These are phyloP conservation scores for Kwoniella heveanensis DNA, from an alignment of 768 basidiomycete species.

Conservation along the genomic window DNA sequence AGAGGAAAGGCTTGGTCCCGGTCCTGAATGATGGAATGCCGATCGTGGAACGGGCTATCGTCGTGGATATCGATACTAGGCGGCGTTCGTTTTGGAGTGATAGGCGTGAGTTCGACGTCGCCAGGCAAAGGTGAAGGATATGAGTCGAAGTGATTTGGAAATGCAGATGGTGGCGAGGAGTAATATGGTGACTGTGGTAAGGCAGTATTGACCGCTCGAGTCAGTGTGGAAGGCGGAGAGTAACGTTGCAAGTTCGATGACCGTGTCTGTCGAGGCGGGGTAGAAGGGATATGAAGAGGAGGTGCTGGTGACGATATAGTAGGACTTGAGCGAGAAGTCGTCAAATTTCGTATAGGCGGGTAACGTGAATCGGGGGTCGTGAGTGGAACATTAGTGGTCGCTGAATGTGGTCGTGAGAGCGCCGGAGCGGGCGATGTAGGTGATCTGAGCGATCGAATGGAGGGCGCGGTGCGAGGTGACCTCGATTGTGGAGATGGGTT, in stretches of 20 bases:
- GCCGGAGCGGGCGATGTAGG: conserved; percentile 15
- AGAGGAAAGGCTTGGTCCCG: background rate
- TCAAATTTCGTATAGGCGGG: conserved; percentile 19
- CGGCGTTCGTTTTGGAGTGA: conserved; percentile 9
- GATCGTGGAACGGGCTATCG: conserved; percentile 48
- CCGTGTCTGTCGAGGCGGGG: conserved; percentile 15
- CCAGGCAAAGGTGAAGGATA: conserved; percentile 21
- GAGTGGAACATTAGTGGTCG: background rate
- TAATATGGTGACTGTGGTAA: conserved; percentile 35
- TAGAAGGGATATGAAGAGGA: conserved; percentile 11
- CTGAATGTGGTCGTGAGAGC: conserved; percentile 28
- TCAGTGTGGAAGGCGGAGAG: conserved; percentile 11
- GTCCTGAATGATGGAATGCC: conserved; percentile 35
- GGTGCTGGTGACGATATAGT: background rate
- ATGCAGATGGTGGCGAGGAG: conserved; percentile 18
- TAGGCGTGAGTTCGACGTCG: conserved; percentile 26
- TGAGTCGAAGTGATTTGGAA: conserved; percentile 7
- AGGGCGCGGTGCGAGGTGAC: no score
- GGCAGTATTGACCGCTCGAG: conserved; percentile 37
- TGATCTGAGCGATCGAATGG: background rate
- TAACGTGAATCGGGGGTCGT: conserved; percentile 25
- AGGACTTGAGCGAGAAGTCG: background rate
- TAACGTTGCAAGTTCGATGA: background rate
- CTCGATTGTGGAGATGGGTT: background rate
- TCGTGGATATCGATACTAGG: conserved; percentile 2